Evolutionary conservation across 257 asterid species (phyloP), one percentile per base, ranked within the genome.

Genomic region (Hygrophila difformis): DNA sequence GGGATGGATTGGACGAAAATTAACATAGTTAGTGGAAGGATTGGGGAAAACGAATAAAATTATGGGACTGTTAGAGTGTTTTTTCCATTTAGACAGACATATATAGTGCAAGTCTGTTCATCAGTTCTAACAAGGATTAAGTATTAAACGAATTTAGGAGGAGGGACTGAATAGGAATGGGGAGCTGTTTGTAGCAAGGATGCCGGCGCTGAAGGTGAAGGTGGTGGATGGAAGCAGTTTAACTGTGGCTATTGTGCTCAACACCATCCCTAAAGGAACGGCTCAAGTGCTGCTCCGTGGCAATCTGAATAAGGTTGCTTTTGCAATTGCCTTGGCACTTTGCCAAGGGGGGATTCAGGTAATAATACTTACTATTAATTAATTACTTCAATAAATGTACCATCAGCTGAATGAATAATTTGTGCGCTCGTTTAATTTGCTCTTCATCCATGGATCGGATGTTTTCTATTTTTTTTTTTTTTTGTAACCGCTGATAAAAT

Each of bases 211-310:
- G 19, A 72, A 69, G 37, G 54, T 72, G 49, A 76, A 72, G 60
- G 26, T 76, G 53, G 78, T 76, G 0, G 78, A 76, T 6, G 81
- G 85, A 44, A 72, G 75, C 15, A 69, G 85, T 20, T 66, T 76
- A 57, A 78, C 75, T 0, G 73, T 63, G 16, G 81, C 85, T 1
- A 20, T 69, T 14, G 78, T 76, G 57, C 53, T 76, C 37, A 66
- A 72, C 15, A 63, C 71, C 68, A 55, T 72, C 29, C 85, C 81
- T 0, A 63, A 63, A 57, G 85, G 81, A 44, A 72, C 76, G 28
- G 42, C 77, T 19, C 66, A 60, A 61, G 72, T 76, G 14, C 63
- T 66, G 34, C 70, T 72, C 18, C 19, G 78, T 37, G 81, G 81
- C 33, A 50, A 63, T 38, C 61, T 62, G 12, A 43, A 73, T 18